These are phyloP conservation scores for Articulospora tetracladia DNA, from an alignment of 495 filamentous ascomycete species.

Conservation along the genomic window DNA sequence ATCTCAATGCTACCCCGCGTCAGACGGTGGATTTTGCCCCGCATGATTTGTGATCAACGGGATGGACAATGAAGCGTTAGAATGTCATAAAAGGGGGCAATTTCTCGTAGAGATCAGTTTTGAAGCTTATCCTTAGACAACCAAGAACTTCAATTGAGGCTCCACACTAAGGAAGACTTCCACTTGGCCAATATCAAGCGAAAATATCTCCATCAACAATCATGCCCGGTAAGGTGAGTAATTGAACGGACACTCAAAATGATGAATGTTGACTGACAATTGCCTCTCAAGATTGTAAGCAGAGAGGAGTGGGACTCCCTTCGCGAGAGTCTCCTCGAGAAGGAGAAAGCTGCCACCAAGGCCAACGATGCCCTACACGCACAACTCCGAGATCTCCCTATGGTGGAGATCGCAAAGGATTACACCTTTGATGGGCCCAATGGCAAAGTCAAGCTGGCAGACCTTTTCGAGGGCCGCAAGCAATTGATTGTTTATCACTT, in stretches of 20 bases:
- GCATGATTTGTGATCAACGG: not conserved
- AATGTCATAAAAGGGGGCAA: slow-evolving; percentile 7
- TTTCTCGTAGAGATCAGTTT: not conserved
- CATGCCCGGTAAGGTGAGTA: slow-evolving; percentile 13
- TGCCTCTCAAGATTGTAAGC: slow-evolving; percentile 23
- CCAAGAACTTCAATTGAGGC: too few species aligned
- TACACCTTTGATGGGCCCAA: slow-evolving; percentile 34
- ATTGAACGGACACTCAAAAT: not conserved
- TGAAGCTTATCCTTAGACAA: not conserved
- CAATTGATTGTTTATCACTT: slow-evolving; percentile 47
- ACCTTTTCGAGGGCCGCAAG: slow-evolving; percentile 36
- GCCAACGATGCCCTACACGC: slow-evolving; percentile 29
- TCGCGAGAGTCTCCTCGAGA: slow-evolving; percentile 33
- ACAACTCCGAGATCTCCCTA: slow-evolving; percentile 33
- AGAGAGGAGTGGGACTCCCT: slow-evolving; percentile 35
- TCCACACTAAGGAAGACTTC: not conserved
- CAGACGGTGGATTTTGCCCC: slow-evolving; percentile 5
- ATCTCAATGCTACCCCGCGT: slow-evolving; percentile 6
- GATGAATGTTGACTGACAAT: not conserved
- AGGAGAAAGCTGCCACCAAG: slow-evolving; percentile 36
- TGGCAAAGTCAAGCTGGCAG: slow-evolving; percentile 30
- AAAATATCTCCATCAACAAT: not conserved
- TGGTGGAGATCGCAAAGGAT: slow-evolving; percentile 33
- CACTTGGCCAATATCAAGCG: not conserved
- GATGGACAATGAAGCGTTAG: not conserved